These are phyloP conservation scores for Papiliotrema fonsecae DNA, from an alignment of 1,284 basidiomycete species.

Conservation along the genomic window DNA sequence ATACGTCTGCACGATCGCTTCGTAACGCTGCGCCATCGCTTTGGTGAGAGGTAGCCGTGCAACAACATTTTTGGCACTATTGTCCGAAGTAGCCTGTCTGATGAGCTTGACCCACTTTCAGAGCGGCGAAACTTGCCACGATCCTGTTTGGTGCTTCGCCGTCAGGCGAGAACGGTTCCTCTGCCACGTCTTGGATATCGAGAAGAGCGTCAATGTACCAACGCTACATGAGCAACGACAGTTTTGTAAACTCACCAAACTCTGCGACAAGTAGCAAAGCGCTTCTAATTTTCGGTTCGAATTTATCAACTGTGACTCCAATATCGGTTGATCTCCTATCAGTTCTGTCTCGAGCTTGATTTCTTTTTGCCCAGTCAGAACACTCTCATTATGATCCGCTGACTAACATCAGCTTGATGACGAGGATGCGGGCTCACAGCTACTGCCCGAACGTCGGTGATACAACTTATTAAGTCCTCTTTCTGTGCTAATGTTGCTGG, in stretches of 20 bases:
- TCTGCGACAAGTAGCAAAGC: slow-evolving; percentile 76
- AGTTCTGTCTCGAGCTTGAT: slow-evolving; percentile 67
- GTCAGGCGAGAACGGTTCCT: no score
- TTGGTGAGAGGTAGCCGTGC: slow-evolving; percentile 70
- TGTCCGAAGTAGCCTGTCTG: no score
- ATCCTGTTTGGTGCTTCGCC: no score
- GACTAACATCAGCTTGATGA: slow-evolving; percentile 10
- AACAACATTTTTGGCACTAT: no score
- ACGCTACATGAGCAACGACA: slow-evolving; percentile 52
- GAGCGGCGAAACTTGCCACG: no score
- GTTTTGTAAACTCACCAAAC: slow-evolving; percentile 61
- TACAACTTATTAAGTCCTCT: slow-evolving; percentile 67
- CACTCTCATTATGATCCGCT: slow-evolving; percentile 18
- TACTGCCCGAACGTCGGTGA: slow-evolving; percentile 52
- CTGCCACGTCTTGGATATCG: slow-evolving; percentile 59
- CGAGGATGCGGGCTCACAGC: slow-evolving; percentile 14
- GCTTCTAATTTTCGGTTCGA: slow-evolving; percentile 71
- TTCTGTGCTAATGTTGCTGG: slow-evolving; percentile 82
- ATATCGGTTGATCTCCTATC: slow-evolving; percentile 55
- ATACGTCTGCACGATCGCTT: slow-evolving; percentile 83
- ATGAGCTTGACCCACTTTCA: no score
- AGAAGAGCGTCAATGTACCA: slow-evolving; percentile 74
- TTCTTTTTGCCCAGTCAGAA: slow-evolving; percentile 62
- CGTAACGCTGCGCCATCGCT: slow-evolving; percentile 88
- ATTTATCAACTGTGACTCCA: slow-evolving; percentile 66